phyloP scores from a whole-genome alignment of 257 asterid genomes.

The Paraleonurus japonicus region DNA sequence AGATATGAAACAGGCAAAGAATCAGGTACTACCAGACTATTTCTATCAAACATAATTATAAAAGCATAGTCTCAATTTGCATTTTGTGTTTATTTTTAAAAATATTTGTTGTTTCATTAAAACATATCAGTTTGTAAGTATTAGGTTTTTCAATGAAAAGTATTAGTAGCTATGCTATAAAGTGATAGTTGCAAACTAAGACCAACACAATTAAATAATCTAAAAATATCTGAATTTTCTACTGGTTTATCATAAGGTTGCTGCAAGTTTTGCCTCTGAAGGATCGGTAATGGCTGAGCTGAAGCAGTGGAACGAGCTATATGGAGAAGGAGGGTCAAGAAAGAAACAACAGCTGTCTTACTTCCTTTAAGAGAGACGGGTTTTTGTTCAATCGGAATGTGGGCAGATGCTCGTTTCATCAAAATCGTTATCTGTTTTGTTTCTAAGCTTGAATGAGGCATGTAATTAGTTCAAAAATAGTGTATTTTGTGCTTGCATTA shows the following conservation, averaged over 20 bases:
- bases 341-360: constrained; percentile 82
- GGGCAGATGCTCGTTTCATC: not conserved
- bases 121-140: not conserved
- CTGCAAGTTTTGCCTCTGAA: constrained; percentile 92
- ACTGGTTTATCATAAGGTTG: constrained; percentile 39
- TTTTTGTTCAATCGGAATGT: too few relatives aligned
- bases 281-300: constrained; percentile 89
- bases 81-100: too few relatives aligned
- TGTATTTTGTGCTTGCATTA: constrained; percentile 28
- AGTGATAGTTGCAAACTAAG: not conserved
- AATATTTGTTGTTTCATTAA: not conserved
- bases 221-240: too few relatives aligned
- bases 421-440: constrained; percentile 8
- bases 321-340: constrained; percentile 96
- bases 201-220: not conserved
- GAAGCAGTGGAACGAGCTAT: constrained; percentile 90
- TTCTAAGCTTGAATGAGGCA: constrained; percentile 23
- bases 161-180: not conserved
- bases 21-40: constrained; percentile 52
- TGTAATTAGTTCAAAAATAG: constrained; percentile 26
- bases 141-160: not conserved
- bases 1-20: constrained; percentile 89
- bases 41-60: not conserved
- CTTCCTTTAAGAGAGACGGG: constrained; percentile 49
- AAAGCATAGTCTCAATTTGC: not conserved